Conservation (phyloP, 2,329 filamentous ascomycete species). For the Tricladium varicosporioides region DNA sequence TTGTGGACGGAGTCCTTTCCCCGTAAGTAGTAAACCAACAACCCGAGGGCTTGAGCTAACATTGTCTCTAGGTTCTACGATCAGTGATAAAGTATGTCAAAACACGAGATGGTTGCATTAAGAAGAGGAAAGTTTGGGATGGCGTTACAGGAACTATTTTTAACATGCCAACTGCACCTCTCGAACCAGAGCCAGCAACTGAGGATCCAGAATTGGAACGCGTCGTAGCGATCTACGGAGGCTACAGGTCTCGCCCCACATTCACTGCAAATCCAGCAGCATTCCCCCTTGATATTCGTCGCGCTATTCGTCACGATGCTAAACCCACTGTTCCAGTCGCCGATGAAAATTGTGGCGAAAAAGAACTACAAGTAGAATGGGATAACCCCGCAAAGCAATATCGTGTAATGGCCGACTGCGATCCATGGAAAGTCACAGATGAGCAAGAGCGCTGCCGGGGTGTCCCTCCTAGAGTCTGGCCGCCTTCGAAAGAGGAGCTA, state of each 20-base stretch:
- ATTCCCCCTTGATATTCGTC: slow-evolving; percentile 32
- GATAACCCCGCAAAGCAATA: slow-evolving; percentile 6
- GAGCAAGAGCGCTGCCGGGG: slow-evolving; percentile 21
- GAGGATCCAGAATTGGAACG: slow-evolving; percentile 5
- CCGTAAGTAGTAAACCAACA: slow-evolving; percentile 1
- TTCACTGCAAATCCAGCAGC: slow-evolving; percentile 6
- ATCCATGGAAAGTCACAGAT: slow-evolving; percentile 27
- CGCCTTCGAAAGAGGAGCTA: slow-evolving; percentile 7
- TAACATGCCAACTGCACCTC: slow-evolving; percentile 27
- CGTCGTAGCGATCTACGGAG: slow-evolving; percentile 11
- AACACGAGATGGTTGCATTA: not conserved
- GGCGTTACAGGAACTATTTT: slow-evolving; percentile 29
- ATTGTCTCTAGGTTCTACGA: slow-evolving; percentile 21
- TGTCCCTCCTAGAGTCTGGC: slow-evolving; percentile 23
- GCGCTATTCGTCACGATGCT: slow-evolving; percentile 8
- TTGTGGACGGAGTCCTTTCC: slow-evolving; percentile 30
- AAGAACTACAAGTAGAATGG: slow-evolving; percentile 4
- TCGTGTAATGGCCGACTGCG: slow-evolving; percentile 12
- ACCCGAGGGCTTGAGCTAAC: too few species aligned
- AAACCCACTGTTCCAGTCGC: not conserved
- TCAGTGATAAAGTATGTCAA: slow-evolving; percentile 19
- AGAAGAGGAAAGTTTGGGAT: slow-evolving; percentile 29
- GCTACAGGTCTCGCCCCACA: slow-evolving; percentile 3
- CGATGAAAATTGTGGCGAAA: not conserved
- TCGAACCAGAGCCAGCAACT: not conserved